Conservation (phyloP, 768 basidiomycete species). For the Brasilioporus rufonigricans region DNA sequence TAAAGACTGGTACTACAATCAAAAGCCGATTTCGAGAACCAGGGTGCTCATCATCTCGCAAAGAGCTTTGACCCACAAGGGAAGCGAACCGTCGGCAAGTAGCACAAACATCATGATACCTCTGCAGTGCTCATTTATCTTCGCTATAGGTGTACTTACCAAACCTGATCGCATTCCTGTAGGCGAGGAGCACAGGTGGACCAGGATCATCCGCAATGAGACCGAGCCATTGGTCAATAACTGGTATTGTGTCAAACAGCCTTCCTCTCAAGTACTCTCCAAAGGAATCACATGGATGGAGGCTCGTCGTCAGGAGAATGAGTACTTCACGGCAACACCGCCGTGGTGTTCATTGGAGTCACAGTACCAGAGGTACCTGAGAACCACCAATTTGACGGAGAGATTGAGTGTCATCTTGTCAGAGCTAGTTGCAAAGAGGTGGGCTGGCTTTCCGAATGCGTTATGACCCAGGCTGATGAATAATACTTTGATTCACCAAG, state of each 20-base stretch:
- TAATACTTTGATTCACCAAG: conserved; percentile 30
- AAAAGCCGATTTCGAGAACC: conserved; percentile 5
- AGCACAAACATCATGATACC: too few relatives aligned
- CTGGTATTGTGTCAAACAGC: conserved; percentile 39
- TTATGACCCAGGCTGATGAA: neutral
- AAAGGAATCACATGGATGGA: conserved; percentile 44
- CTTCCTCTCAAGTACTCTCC: conserved; percentile 17
- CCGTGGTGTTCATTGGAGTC: conserved; percentile 54
- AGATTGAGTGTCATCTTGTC: conserved; percentile 58
- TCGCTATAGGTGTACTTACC: conserved; percentile 59
- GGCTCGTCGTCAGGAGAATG: conserved; percentile 54
- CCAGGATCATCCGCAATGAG: conserved; percentile 52
- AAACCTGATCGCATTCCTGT: conserved; percentile 57
- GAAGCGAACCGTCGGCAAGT: conserved; percentile 1
- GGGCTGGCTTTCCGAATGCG: conserved; percentile 6
- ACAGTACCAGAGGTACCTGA: conserved; percentile 48
- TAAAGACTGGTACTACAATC: neutral
- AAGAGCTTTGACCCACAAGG: neutral
- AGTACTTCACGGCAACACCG: conserved; percentile 47
- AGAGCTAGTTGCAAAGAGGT: conserved; percentile 59
- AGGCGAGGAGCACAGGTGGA: conserved; percentile 39
- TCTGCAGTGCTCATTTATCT: neutral
- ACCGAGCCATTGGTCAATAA: conserved; percentile 24
- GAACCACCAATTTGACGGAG: conserved; percentile 56
- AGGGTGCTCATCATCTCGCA: conserved; percentile 1